Evolutionary conservation across 306 rosid genomes (phyloP).

Genomic region (Cicer chorassanicum): DNA sequence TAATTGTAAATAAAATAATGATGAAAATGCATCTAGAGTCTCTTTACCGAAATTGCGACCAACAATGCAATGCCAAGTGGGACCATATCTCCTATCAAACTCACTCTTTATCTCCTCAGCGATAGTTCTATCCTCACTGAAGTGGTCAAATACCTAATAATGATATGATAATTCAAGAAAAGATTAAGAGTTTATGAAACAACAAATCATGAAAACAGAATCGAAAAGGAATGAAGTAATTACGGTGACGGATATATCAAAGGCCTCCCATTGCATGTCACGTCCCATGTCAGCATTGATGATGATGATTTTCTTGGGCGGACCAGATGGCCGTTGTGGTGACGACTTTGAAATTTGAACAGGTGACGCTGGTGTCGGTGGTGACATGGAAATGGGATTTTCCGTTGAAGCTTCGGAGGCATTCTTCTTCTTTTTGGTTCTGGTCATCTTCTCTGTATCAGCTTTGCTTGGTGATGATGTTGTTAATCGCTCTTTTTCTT

Average conservation of each 20-base stretch:
- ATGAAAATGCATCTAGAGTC: no score
- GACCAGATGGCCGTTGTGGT: conserved; percentile 1
- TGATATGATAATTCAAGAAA: not conserved
- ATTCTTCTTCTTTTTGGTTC: conserved; percentile 64
- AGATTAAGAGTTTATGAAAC: conserved; percentile 18
- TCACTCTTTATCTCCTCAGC: conserved; percentile 91
- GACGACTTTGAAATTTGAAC: no score
- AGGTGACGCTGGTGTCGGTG: no score
- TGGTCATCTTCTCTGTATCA: conserved; percentile 51
- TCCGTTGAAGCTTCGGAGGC: conserved; percentile 52
- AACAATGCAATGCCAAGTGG: conserved; percentile 97
- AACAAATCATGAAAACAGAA: conserved; percentile 22
- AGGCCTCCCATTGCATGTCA: conserved; percentile 89
- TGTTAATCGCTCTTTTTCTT: no score
- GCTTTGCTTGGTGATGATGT: no score
- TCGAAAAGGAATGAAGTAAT: conserved; percentile 37
- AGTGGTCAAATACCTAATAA: conserved; percentile 83
- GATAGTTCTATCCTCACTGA: conserved; percentile 79
- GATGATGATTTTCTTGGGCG: conserved; percentile 69
- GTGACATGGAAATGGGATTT: conserved; percentile 50
- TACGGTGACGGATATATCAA: conserved; percentile 83
- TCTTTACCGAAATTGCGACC: conserved; percentile 86
- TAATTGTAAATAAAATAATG: no score
- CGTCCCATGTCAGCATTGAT: conserved; percentile 87
- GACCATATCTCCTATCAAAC: conserved; percentile 83